A percentile compares a stretch with the other conserved stretches of the same genome.
phyloP scores from a whole-genome alignment of 768 basidiomycete genomes.

The Tulasnella sp. region DNA sequence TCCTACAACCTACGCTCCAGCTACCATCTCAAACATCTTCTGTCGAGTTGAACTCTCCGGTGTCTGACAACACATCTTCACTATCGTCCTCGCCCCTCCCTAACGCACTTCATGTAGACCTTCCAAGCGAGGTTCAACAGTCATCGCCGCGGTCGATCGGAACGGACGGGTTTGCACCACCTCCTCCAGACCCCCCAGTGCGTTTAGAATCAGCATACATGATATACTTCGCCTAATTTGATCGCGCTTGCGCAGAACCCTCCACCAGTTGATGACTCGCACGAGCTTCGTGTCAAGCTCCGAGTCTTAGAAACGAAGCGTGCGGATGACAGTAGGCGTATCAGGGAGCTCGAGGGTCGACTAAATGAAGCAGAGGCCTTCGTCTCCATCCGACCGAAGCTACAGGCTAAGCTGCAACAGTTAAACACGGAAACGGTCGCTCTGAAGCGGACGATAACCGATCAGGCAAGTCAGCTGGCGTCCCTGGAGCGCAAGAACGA shows the following conservation, averaged over 20 bases:
- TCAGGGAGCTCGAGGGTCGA: conserved; percentile 78
- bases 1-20: conserved; percentile 1
- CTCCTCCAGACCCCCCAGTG: background rate
- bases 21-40: background rate
- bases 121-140: no score
- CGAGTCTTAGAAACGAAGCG: conserved; percentile 80
- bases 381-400: conserved; percentile 74
- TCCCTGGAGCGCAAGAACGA: conserved; percentile 59
- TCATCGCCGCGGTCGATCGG: no score
- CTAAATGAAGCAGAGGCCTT: conserved; percentile 77
- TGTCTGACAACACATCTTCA: background rate
- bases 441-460: conserved; percentile 64
- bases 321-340: conserved; percentile 71
- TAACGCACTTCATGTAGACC: background rate
- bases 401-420: conserved; percentile 76
- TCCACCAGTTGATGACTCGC: conserved; percentile 36
- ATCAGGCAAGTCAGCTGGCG: conserved; percentile 58
- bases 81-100: background rate
- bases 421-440: conserved; percentile 71
- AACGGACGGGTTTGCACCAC: background rate
- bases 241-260: background rate
- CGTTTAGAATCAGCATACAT: background rate
- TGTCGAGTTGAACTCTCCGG: conserved; percentile 5
- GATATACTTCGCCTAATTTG: background rate
- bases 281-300: conserved; percentile 74